phyloP scores from a whole-genome alignment of 2,329 filamentous ascomycete species.

The Phyllosticta paracitricarpa region DNA sequence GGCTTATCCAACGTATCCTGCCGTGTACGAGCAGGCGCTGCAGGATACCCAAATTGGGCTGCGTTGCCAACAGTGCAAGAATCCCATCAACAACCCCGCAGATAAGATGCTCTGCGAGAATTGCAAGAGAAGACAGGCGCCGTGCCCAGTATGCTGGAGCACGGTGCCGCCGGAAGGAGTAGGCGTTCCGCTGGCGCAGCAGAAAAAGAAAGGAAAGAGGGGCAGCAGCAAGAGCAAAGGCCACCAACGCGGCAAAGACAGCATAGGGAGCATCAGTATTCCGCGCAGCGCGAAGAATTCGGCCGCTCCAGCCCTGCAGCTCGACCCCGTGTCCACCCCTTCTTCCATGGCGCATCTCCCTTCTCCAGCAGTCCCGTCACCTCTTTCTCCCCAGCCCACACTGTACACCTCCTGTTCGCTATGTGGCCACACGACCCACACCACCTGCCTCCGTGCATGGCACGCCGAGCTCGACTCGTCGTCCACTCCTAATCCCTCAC shows the following conservation, averaged over 20 bases:
- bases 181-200: background rate
- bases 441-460: constrained; percentile 48
- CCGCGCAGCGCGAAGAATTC: constrained; percentile 1
- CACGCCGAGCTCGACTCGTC: constrained; percentile 32
- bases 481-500: background rate
- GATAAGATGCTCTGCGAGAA: constrained; percentile 43
- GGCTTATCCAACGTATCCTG: constrained; percentile 44
- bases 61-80: constrained; percentile 47
- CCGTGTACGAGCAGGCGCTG: constrained; percentile 47
- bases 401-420: constrained; percentile 50
- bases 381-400: constrained; percentile 17
- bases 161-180: constrained; percentile 17
- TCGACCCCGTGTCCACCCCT: background rate
- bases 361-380: background rate
- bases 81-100: constrained; percentile 43
- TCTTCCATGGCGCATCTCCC: background rate
- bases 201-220: background rate
- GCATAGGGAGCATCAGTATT: constrained; percentile 4
- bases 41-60: constrained; percentile 45
- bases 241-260: constrained; percentile 5
- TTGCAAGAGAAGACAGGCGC: constrained; percentile 34
- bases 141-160: constrained; percentile 36
- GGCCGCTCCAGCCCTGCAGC: background rate
- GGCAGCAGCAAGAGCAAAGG: constrained; percentile 3
- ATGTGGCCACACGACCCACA: constrained; percentile 52